Conservation (phyloP, 805 yeast species). For the Yamadazyma insecticola region DNA sequence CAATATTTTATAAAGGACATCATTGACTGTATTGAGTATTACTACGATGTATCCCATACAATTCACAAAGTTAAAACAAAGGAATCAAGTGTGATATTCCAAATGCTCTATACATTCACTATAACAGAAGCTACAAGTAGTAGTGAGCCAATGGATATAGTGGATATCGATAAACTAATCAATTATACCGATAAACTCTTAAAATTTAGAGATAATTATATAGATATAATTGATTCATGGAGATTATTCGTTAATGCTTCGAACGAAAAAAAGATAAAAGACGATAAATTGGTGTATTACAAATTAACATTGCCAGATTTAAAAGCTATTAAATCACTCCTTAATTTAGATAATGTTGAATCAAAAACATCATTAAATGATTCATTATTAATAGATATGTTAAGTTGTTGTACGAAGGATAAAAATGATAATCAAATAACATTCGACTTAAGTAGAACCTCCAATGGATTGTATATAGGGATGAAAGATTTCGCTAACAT, state of each 20-base stretch:
- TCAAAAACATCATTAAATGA: constrained; percentile 19
- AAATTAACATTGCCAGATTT: constrained; percentile 26
- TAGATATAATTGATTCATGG: constrained; percentile 29
- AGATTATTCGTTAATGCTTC: constrained; percentile 25
- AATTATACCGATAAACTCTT: constrained; percentile 21
- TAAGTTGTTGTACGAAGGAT: constrained; percentile 29
- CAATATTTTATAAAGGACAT: constrained; percentile 29
- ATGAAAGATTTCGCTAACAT: constrained; percentile 41
- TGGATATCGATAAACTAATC: constrained; percentile 38
- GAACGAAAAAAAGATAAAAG: no score
- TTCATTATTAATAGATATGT: constrained; percentile 36
- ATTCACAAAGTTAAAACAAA: constrained; percentile 5
- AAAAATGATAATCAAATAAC: constrained; percentile 23
- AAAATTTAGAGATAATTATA: constrained; percentile 28
- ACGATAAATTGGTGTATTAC: constrained; percentile 6
- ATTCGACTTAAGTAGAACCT: constrained; percentile 22
- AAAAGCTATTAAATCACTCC: constrained; percentile 21
- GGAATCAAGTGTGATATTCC: constrained; percentile 6
- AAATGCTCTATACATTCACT: constrained; percentile 15
- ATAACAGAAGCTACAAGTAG: constrained; percentile 15
- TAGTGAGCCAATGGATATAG: constrained; percentile 29
- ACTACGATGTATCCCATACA: constrained; percentile 20
- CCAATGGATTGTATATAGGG: constrained; percentile 22
- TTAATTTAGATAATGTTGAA: constrained; percentile 24
- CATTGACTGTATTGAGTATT: constrained; percentile 25